These are phyloP conservation scores for Clavispora santaluciae DNA, from an alignment of 805 yeast species.

Conservation along the genomic window DNA sequence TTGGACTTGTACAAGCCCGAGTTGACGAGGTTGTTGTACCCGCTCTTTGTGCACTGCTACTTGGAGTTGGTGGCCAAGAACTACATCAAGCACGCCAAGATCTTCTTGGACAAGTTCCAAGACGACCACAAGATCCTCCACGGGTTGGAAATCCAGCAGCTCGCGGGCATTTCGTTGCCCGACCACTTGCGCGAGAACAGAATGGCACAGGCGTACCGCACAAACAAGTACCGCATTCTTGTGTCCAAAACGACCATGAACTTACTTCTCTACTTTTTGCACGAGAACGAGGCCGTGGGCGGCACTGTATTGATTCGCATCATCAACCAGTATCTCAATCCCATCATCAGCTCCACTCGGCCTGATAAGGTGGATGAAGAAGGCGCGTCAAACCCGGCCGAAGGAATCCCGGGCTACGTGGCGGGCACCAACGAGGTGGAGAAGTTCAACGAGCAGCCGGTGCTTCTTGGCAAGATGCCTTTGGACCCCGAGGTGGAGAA, in stretches of 20 bases:
- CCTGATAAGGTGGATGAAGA: conserved; percentile 39
- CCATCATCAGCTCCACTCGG: conserved; percentile 36
- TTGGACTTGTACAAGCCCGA: conserved; percentile 90
- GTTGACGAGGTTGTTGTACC: conserved; percentile 76
- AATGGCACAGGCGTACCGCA: conserved; percentile 68
- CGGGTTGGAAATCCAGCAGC: conserved; percentile 65
- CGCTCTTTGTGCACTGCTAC: conserved; percentile 87
- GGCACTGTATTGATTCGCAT: conserved; percentile 83
- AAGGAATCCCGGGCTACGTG: conserved; percentile 46
- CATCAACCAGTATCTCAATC: conserved; percentile 76
- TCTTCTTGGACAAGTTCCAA: conserved; percentile 70
- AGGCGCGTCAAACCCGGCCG: conserved; percentile 47
- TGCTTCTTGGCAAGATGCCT: conserved; percentile 80
- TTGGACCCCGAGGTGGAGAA: conserved; percentile 77
- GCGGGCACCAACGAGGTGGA: conserved; percentile 47
- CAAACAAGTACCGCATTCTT: conserved; percentile 66
- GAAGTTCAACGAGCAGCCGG: conserved; percentile 62
- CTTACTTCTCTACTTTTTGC: conserved; percentile 75
- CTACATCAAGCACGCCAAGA: conserved; percentile 56
- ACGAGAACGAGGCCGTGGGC: conserved; percentile 88
- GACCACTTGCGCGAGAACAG: conserved; percentile 83
- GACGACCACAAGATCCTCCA: conserved; percentile 72
- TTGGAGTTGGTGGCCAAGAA: conserved; percentile 71
- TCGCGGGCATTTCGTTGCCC: conserved; percentile 70
- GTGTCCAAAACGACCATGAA: conserved; percentile 84